A percentile compares a stretch with the other conserved stretches of the same genome.
Evolutionary conservation across 441 rosid species (phyloP).

Genomic region (Gossypium laxum): DNA sequence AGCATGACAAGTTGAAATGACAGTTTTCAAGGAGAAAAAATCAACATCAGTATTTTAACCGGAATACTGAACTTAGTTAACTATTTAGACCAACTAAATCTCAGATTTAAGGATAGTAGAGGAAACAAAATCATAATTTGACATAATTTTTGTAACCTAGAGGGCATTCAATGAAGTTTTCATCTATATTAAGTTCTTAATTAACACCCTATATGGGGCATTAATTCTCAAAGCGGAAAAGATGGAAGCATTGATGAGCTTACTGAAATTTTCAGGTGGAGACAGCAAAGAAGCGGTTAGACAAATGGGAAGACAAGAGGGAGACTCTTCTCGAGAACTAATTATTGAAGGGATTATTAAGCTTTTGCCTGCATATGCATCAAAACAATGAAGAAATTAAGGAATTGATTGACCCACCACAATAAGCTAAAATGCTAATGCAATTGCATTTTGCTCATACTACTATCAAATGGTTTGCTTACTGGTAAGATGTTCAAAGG

Average conservation of each 20-base stretch:
- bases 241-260: neutral
- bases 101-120: no score
- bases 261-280: conserved; percentile 27
- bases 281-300: conserved; percentile 30
- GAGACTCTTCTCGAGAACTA: conserved; percentile 15
- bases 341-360: neutral
- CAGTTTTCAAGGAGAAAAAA: no score
- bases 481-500: neutral
- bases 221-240: neutral
- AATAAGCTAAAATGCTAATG: neutral
- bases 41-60: no score
- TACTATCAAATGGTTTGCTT: neutral
- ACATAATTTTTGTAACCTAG: neutral
- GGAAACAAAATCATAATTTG: neutral
- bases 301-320: conserved; percentile 32
- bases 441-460: neutral
- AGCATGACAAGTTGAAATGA: no score
- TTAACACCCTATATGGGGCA: neutral
- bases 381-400: neutral
- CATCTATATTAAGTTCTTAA: neutral
- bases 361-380: neutral
- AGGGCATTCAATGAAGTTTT: neutral
- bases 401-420: neutral
- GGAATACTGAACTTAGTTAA: no score
- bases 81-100: no score